A percentile compares a stretch with the other conserved stretches of the same genome.
Evolutionary conservation across 140 eudicot genomes (phyloP).

Genomic region (Stevia rebaudiana): DNA sequence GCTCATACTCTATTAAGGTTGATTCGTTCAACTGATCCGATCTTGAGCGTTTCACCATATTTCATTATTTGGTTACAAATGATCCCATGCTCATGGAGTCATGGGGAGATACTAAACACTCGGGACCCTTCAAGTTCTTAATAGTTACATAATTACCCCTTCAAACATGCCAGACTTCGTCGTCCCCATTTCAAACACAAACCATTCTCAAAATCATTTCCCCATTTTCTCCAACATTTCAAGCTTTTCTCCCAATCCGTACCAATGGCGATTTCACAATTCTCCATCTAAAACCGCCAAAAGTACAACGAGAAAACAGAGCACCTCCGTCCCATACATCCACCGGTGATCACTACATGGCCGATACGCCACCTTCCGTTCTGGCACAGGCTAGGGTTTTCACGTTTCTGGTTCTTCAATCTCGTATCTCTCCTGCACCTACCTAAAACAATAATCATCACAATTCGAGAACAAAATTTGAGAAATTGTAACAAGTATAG

Average conservation of each 20-base stretch:
- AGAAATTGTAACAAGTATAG: not conserved
- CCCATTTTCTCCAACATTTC: slow-evolving; percentile 12
- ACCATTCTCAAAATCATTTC: not conserved
- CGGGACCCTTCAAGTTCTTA: not conserved
- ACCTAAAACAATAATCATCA: not conserved
- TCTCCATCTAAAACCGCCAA: not conserved
- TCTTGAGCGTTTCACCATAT: too few species aligned
- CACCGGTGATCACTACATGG: slow-evolving; percentile 29
- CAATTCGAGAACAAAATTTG: not conserved
- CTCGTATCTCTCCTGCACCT: slow-evolving; percentile 15
- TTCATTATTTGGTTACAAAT: too few species aligned
- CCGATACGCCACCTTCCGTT: slow-evolving; percentile 23
- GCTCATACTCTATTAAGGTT: too few species aligned
- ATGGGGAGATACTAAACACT: too few species aligned
- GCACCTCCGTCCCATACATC: not conserved
- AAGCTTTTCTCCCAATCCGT: slow-evolving; percentile 13
- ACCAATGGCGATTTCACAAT: slow-evolving; percentile 18
- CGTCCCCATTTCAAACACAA: slow-evolving; percentile 13
- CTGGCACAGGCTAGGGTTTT: slow-evolving; percentile 36
- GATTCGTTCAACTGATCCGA: too few species aligned
- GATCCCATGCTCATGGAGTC: too few species aligned
- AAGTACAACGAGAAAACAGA: not conserved
- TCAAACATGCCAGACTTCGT: slow-evolving; percentile 26
- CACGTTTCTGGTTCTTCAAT: slow-evolving; percentile 19
- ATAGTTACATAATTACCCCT: not conserved